Evolutionary conservation across 2,329 filamentous ascomycete genomes (phyloP), one percentile per base, ranked within the genome.

Genomic region (Aspergillus carbonarius): DNA sequence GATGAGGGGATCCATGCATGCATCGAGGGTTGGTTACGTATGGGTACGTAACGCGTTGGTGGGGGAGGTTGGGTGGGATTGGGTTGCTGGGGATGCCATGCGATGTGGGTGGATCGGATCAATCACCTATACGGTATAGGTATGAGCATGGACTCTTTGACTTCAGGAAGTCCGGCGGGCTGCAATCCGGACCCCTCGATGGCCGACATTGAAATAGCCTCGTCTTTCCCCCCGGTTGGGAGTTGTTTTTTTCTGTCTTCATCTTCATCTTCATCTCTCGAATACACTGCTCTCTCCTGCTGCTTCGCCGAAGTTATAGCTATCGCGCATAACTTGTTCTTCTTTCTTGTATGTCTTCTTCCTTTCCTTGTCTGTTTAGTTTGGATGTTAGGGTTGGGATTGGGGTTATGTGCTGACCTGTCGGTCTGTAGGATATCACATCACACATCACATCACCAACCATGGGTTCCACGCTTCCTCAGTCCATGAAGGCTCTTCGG

Each of bases 401-500:
- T 30, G 15, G 44, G 44, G n/a, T 32, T 15, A 10, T 2, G 18
- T 48, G 44, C 44, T 48, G 44, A 48, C n/a, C 3, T n/a, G 44
- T 48, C 23, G 12, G 9, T 15, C 9, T 47, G 9, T 12, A 30
- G 25, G 32, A 48, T 17, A 46, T 20, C 13, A 3, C 6, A 27
- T n/a, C 40, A 25, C 40, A 25, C 12, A n/a, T 32, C 27, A 17
- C 44, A 48, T 20, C 46, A 54, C 62, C 71, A 73, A 32, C 61
- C 53, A 76, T 75, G 72, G 66, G 64, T 62, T 56, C 68, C 58
- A 64, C 62, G 66, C 77, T 85, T 62, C 82, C 82, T 59, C 76
- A 79, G 72, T 77, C 81, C 63, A 86, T 84, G 82, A 87, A 87
- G 76, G 85, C 85, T 75, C 81, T 87, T 73, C 78, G 81, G 84